Base-by-base conservation (phyloP, 768 basidiomycete species). In the Tricholomella constricta region DNA sequence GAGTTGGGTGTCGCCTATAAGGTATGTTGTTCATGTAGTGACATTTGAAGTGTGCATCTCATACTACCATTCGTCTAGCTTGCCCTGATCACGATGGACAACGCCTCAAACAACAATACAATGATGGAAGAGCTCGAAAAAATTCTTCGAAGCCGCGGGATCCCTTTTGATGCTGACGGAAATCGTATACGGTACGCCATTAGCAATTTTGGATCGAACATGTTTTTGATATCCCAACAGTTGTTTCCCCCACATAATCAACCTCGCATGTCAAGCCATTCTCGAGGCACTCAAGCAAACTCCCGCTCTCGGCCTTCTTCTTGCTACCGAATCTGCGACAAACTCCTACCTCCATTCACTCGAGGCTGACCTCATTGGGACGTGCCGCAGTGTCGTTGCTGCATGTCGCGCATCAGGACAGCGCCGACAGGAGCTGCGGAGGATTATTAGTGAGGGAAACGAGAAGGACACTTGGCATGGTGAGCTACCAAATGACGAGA, bases 51-150 rank as follows among this genome's bases (percentile, higher is more conserved):
- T 22, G 12, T 20, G 37, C 11, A 65, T 12, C n/a, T 43, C 38
- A 31, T 42, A 32, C 20, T 45, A 26, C 40, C 23, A 31, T 25
- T 20, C 41, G 4, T 37, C 23, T 51, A 51, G 64, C 48, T 70
- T 44, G 65, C 69, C 1, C 45, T 52, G 35, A 60, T 71, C 31
- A 74, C 71, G 1, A 54, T 72, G 4, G 72, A 74, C 48, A 76
- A 73, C 57, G 72, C 72, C 2, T 67, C 66, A 9, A 74, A 70
- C 40, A 69, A 67, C 51, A 58, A 68, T 27, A 70, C 72, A 4
- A 59, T 66, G 38, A 68, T 75, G 67, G 60, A 58, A 26, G 56
- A 46, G 27, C 47, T 72, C 5, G 61, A 45, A 22, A 4, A 35
- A 3, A 38, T 61, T 14, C 51, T 65, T 35, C 41, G 31, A 14